Percentiles rank a stretch among this genome's conserved stretches.
Evolutionary conservation across 2,329 filamentous ascomycete genomes (phyloP).

Genomic region (Ascochyta koolunga): DNA sequence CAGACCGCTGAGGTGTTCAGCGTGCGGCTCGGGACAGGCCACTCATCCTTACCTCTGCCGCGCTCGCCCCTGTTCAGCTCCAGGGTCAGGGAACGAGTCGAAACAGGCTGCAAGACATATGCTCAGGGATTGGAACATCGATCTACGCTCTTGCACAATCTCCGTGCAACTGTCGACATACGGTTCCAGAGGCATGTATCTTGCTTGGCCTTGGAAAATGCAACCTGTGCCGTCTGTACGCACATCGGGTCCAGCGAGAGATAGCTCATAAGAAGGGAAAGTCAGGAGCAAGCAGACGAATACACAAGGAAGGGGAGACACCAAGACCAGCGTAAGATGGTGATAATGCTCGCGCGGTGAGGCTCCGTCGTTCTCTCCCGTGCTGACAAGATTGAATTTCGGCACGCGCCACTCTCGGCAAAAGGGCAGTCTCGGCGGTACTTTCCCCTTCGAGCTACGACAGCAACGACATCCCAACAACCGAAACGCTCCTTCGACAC

Average conservation of each 20-base stretch:
- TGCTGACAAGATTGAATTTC: conserved; percentile 13
- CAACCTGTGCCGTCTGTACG: not conserved
- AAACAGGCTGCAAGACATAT: conserved; percentile 6
- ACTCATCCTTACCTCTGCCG: not conserved
- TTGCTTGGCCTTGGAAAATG: not conserved
- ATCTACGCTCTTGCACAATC: conserved; percentile 1
- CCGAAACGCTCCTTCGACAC: not conserved
- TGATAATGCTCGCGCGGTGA: conserved; percentile 2
- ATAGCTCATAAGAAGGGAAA: not conserved
- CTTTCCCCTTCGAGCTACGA: not conserved
- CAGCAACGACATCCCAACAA: not conserved
- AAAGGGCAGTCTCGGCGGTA: conserved; percentile 1
- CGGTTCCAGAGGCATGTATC: not conserved
- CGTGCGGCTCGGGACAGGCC: conserved; percentile 1
- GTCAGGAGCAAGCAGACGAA: not conserved
- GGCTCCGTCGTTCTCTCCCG: conserved; percentile 12
- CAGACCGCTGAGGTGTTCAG: not conserved
- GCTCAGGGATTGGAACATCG: not conserved
- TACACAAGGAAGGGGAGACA: not conserved
- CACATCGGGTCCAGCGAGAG: not conserved
- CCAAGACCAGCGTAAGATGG: not conserved
- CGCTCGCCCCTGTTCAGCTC: conserved; percentile 3
- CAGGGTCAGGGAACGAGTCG: conserved; percentile 6
- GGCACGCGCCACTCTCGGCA: conserved; percentile 14
- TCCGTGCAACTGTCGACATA: not conserved